phyloP scores from a whole-genome alignment of 2,329 filamentous ascomycete species.

The Colletotrichum theobromicola region DNA sequence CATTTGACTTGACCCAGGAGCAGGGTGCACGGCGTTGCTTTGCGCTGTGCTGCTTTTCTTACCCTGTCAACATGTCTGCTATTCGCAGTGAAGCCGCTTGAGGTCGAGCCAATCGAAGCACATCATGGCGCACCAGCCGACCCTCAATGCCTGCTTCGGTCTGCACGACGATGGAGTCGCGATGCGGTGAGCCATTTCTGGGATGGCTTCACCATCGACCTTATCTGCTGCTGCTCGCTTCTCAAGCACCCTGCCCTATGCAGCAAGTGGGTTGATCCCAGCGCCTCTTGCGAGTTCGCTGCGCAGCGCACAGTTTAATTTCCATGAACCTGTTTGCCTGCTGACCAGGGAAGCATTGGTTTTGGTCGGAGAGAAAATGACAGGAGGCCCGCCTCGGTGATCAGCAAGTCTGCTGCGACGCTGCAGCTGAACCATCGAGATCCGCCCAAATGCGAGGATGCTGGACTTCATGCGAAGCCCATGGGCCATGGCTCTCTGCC shows the following conservation, averaged over 20 bases:
- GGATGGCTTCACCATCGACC: neutral
- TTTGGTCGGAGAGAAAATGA: neutral
- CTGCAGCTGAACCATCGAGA: neutral
- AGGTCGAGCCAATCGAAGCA: conserved; percentile 9
- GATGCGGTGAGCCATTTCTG: conserved; percentile 16
- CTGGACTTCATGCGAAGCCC: neutral
- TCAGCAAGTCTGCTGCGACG: conserved; percentile 11
- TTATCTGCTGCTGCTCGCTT: neutral
- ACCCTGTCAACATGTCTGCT: neutral
- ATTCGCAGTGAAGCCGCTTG: neutral
- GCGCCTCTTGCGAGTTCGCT: neutral
- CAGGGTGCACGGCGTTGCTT: neutral
- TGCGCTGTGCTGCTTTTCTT: neutral
- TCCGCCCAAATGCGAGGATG: neutral
- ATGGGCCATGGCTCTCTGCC: neutral
- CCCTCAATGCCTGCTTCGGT: conserved; percentile 7
- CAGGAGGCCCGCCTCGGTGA: neutral
- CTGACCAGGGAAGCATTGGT: neutral
- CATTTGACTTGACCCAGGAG: neutral
- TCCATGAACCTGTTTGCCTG: neutral
- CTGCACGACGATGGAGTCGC: conserved; percentile 16
- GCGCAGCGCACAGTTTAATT: neutral
- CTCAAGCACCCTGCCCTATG: neutral
- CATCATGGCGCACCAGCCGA: neutral
- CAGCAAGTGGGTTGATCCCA: neutral